Evolutionary conservation across 2,329 filamentous ascomycete species (phyloP), one percentile per base, ranked within the genome.

Genomic region (Phyllosticta capitalensis): DNA sequence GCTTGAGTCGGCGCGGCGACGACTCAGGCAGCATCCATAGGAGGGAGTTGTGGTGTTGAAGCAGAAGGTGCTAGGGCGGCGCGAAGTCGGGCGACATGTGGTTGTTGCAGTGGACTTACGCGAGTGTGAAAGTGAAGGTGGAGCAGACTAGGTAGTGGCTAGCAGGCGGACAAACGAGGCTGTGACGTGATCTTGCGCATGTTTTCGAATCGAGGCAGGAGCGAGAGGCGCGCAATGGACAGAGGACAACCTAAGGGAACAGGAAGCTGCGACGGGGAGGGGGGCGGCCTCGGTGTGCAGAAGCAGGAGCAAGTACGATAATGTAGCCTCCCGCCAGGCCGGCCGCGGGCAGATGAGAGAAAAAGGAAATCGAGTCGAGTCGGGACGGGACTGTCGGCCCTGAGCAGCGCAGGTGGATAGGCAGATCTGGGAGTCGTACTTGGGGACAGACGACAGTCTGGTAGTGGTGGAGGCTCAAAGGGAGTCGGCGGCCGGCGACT

Each of bases 161-260:
- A 38, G 30, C 30, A 38, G 30, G 30, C 30, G 30, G 9, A 38
- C 30, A 14, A 14, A 38, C 30, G 28, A 49, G 51, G 3, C 9
- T 9, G 52, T 54, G 56, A 52, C 51, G 21, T 53, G 56, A 58
- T 28, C 20, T 38, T 49, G 33, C 30, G 56, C 56, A 58, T 58
- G 30, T 51, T 52, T 58, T 26, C 21, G 17, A 45, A 38, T 28
- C n/a, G 56, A 17, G 28, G 30, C 50, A 52, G 38, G 30, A 33
- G 24, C 30, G 51, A 26, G 24, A 22, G 51, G 28, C 24, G 14
- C 48, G 28, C 3, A 10, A 30, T 9, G 4, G 30, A 2, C 10
- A 14, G 30, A 14, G 30, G 30, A 38, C 7, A 14, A 10, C 10
- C 2, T 17, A 17, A 33, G 50, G 33, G 28, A 33, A 48, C 48